phyloP scores from a whole-genome alignment of 306 rosid genomes.

The Arachis stenosperma region DNA sequence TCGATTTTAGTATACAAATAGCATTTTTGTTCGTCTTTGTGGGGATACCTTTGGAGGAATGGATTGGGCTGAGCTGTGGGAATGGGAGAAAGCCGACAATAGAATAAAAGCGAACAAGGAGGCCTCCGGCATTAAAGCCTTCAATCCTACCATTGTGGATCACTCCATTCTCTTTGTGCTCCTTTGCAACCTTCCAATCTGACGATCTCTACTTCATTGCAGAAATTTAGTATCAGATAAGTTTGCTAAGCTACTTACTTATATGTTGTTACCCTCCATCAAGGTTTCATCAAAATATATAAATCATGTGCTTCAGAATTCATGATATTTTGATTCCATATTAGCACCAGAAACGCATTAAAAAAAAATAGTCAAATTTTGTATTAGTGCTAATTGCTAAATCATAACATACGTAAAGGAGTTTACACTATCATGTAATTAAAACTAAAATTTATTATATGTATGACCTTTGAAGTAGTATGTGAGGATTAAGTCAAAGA shows the following conservation, averaged over 20 bases:
- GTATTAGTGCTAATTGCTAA: not conserved
- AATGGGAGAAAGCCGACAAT: constrained; percentile 84
- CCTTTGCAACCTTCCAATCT: constrained; percentile 85
- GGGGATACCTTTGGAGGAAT: constrained; percentile 70
- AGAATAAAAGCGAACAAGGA: constrained; percentile 68
- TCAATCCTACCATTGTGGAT: constrained; percentile 75
- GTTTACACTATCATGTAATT: no score
- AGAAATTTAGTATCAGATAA: constrained; percentile 65
- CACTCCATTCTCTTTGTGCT: constrained; percentile 60
- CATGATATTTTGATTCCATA: no score
- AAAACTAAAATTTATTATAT: no score
- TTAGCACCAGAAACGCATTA: not conserved
- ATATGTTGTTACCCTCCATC: not conserved
- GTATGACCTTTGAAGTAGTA: no score
- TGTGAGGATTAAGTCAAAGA: no score
- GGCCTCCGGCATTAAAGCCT: constrained; percentile 77
- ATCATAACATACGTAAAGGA: no score
- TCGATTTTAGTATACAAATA: no score
- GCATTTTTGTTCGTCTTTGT: no score
- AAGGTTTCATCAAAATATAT: not conserved
- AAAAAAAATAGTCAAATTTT: no score
- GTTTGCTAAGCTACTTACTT: not conserved
- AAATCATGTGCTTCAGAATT: not conserved
- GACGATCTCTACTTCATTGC: constrained; percentile 89
- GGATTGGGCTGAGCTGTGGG: constrained; percentile 76